Base-by-base conservation (phyloP, 257 asterid species). In the Gardenia jasminoides region DNA sequence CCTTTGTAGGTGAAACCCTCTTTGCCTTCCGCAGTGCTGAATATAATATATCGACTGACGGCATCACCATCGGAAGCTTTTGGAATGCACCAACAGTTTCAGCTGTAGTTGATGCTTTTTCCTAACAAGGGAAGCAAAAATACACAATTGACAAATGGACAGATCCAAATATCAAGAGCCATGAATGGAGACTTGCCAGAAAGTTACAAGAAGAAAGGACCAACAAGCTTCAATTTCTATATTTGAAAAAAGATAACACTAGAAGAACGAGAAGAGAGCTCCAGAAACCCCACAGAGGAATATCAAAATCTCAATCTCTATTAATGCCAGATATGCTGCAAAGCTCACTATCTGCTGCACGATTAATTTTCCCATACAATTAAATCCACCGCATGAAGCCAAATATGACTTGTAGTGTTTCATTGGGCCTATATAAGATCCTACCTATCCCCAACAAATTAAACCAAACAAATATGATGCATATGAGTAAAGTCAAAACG, bases 61-160 rank as follows among this genome's bases (percentile, higher is more conserved):
- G 97, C 98, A 92, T 91, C 80, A 95, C 99, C 97, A 93, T 92
- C 20, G 99, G 99, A 83, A 95, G 91, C 93, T 92, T 95, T 81
- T 93, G 96, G 88, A 95, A 95, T 81, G 98, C 99, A 80, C 99
- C 99, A 82, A 93, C 89, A 67, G 87, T 84, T 82, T 91, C 92
- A 15, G 70, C 62, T 24, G 90, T 44, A 65, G 67, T 33, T 65
- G 83, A 80, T 79, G 46, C 68, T 76, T 81, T 84, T 43, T 85
- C 92, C 98, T 94, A 46, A 39, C 52, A 66, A 54, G 28, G 13
- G 39, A 48, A 68, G 82, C 79, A 82, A 68, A 69, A 78, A 58
- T 20, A 61, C 33, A 79, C 16, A 26, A 81, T 20, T 30, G 19
- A 8, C 22, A 56, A 31, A 69, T 22, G 26, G 4, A 69, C 36